Evolutionary conservation across 2,329 filamentous ascomycete genomes (phyloP), one percentile per base, ranked within the genome.

Genomic region (Talaromyces sp.): DNA sequence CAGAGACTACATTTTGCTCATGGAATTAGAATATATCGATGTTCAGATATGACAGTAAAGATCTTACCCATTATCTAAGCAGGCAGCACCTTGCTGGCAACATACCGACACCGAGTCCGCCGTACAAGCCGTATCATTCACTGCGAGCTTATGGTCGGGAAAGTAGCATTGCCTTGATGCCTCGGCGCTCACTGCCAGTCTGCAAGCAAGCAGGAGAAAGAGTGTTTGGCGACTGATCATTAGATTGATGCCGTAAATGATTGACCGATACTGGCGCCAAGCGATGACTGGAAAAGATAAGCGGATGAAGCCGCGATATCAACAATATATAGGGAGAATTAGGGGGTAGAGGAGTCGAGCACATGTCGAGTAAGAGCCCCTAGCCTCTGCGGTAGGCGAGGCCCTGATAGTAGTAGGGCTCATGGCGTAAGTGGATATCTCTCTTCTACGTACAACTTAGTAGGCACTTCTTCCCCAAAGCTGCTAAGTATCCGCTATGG

Each of bases 141-240:
- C 50, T n/a, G 50, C 50, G 19, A 35, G 25, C 17, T 54, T 35
- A 54, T 54, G 50, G 27, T 54, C 9, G 3, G 50, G 50, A 25
- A 54, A 54, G 50, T 54, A 54, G 50, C 50, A 54, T 33, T 31
- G 50, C 11, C 50, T 54, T 54, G 27, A 33, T 27, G 50, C 50
- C 25, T 54, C 31, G 11, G 50, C 22, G 33, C 27, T n/a, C 17
- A 13, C 15, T 54, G 27, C 50, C 50, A 54, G 50, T 3, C 35
- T 27, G 50, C 50, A 27, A 31, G 25, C 27, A 54, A 33, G 50
- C 11, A 54, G 27, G 22, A 33, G 25, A n/a, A 35, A 31, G 27
- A 54, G 50, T 35, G 41, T n/a, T 45, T 45, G n/a, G 9, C 19
- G 19, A 3, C 4, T 45, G 17, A 19, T 19, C 41, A 45, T 45